Evolutionary conservation across 306 rosid genomes (phyloP).

Genomic region (Acacia acuminata): DNA sequence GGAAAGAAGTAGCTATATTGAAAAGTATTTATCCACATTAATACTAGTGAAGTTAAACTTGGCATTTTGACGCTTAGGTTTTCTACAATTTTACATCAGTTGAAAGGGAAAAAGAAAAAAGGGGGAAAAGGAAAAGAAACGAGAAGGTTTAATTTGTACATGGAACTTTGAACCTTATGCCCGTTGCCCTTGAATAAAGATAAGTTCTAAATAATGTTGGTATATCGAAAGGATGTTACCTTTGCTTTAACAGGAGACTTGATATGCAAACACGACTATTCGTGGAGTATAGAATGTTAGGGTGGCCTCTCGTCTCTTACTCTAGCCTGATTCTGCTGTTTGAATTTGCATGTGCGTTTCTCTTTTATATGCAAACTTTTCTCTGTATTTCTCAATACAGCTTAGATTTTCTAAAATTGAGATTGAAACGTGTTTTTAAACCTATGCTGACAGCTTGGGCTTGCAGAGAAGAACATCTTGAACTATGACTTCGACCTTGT

Average conservation of each 20-base stretch:
- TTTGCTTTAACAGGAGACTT: constrained; percentile 12
- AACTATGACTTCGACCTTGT: constrained; percentile 76
- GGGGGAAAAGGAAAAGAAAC: not conserved
- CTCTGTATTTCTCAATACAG: not conserved
- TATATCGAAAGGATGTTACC: not conserved
- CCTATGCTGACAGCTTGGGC: constrained; percentile 86
- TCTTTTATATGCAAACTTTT: not conserved
- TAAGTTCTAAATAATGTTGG: not conserved
- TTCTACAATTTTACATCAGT: not conserved
- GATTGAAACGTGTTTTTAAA: constrained; percentile 23
- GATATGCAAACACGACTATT: not conserved
- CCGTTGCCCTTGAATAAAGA: constrained; percentile 1
- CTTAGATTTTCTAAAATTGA: constrained; percentile 18
- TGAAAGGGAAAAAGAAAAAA: not conserved
- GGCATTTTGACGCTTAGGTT: not conserved
- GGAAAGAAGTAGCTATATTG: not conserved
- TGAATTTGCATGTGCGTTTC: constrained; percentile 10
- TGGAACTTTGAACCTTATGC: not conserved
- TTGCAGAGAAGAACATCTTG: constrained; percentile 81
- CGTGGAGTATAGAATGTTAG: constrained; percentile 19
- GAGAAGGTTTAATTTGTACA: not conserved
- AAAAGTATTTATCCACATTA: not conserved
- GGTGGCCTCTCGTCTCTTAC: constrained; percentile 15
- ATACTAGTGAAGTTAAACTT: not conserved
- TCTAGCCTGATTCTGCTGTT: constrained; percentile 21